phyloP scores from a whole-genome alignment of 192 early-diverging fungal genomes.

The Backusella morwellensis region DNA sequence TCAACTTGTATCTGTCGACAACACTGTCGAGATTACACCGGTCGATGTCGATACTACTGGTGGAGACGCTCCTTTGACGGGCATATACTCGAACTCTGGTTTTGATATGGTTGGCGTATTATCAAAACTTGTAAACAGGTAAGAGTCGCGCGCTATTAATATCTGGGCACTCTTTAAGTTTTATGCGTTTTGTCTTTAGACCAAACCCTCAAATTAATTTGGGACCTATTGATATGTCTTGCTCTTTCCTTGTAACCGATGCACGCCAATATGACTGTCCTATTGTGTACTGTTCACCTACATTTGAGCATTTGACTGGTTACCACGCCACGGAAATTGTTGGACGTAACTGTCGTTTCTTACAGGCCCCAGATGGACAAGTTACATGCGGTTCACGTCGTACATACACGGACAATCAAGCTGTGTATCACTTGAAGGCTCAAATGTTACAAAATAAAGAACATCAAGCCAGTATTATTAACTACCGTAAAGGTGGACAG shows the following conservation, averaged over 20 bases:
- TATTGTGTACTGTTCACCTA: constrained; percentile 58
- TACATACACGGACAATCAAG: constrained; percentile 48
- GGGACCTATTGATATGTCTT: constrained; percentile 58
- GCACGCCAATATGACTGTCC: constrained; percentile 51
- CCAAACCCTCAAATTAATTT: constrained; percentile 57
- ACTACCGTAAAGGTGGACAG: constrained; percentile 62
- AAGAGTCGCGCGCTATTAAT: not conserved
- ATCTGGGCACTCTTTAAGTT: not conserved
- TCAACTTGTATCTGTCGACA: not conserved
- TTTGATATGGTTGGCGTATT: constrained; percentile 48
- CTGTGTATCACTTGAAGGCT: constrained; percentile 47
- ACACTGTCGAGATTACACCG: not conserved
- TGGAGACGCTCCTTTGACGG: constrained; percentile 20
- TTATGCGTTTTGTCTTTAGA: constrained; percentile 22
- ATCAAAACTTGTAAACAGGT: constrained; percentile 27
- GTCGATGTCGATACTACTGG: not conserved
- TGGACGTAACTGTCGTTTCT: constrained; percentile 43
- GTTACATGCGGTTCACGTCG: constrained; percentile 47
- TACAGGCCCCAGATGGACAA: constrained; percentile 44
- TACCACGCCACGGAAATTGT: constrained; percentile 36
- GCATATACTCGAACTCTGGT: constrained; percentile 47
- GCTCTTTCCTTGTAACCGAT: constrained; percentile 45
- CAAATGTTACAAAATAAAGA: constrained; percentile 46
- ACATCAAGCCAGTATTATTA: constrained; percentile 59
- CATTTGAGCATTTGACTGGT: constrained; percentile 58